These are phyloP conservation scores for Cryphonectria naterciae DNA, from an alignment of 2,329 filamentous ascomycete genomes.

Conservation along the genomic window DNA sequence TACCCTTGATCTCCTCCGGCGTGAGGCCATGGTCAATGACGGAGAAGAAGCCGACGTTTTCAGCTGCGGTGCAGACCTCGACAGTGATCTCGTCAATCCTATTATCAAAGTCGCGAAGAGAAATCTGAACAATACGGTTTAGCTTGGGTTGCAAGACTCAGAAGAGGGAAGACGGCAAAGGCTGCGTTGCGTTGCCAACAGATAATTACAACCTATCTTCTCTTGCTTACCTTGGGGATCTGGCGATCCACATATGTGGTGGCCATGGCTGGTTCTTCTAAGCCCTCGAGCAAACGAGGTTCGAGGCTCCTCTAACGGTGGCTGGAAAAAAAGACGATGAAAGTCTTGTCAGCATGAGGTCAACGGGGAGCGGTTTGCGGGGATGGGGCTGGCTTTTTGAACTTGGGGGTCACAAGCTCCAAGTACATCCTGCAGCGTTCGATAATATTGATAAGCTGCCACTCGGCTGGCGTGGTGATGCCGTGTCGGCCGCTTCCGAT, in stretches of 20 bases:
- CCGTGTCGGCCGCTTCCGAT: constrained; percentile 26
- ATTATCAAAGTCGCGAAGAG: constrained; percentile 55
- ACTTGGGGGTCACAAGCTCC: constrained; percentile 1
- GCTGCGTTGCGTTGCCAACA: not conserved
- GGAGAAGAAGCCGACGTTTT: constrained; percentile 63
- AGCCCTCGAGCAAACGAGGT: not conserved
- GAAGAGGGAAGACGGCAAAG: not conserved
- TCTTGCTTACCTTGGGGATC: constrained; percentile 27
- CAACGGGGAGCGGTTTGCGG: not conserved
- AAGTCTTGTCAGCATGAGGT: not conserved
- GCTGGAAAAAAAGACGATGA: not conserved
- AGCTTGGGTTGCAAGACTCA: not conserved
- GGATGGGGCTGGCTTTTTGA: constrained; percentile 16
- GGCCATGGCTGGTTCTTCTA: constrained; percentile 4
- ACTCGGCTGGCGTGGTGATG: not conserved
- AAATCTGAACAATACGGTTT: constrained; percentile 47
- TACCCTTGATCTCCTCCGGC: constrained; percentile 48
- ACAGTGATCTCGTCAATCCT: constrained; percentile 58
- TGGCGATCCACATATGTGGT: constrained; percentile 28
- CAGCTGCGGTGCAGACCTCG: constrained; percentile 56
- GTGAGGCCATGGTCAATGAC: constrained; percentile 52
- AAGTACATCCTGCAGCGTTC: not conserved
- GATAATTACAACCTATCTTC: not conserved
- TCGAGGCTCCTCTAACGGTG: not conserved
- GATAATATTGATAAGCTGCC: constrained; percentile 24